These are phyloP conservation scores for Macrophomina phaseolina DNA, from an alignment of 2,329 filamentous ascomycete species.

Conservation along the genomic window DNA sequence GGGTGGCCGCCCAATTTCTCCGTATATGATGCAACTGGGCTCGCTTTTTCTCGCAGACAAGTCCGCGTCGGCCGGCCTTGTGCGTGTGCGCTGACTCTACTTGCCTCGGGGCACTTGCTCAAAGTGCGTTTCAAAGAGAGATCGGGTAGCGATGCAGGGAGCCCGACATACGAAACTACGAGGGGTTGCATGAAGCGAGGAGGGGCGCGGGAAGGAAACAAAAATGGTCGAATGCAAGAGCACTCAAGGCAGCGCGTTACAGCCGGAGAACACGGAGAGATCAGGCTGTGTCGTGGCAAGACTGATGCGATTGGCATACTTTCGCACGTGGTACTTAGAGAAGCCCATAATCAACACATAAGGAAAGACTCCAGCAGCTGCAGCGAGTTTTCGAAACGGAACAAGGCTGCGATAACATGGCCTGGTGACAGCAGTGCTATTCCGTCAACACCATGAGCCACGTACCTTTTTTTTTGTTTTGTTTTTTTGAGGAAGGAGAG, in stretches of 20 bases:
- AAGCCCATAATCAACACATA: not conserved
- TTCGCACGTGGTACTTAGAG: not conserved
- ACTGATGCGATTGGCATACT: not conserved
- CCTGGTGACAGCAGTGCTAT: not conserved
- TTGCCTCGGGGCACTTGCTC: not conserved
- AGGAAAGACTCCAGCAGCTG: not conserved
- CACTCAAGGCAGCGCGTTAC: not conserved
- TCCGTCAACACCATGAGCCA: slow-evolving; percentile 12
- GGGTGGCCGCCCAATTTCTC: not conserved
- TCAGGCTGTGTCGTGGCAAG: not conserved
- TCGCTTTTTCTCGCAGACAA: slow-evolving; percentile 1
- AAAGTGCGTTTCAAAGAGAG: not conserved
- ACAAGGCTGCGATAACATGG: not conserved
- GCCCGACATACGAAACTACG: not conserved
- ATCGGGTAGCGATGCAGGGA: slow-evolving; percentile 25
- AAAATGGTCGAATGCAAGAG: not conserved
- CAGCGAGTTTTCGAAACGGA: not conserved
- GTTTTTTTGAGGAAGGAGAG: too few species aligned
- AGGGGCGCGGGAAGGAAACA: not conserved
- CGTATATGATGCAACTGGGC: not conserved
- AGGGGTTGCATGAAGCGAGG: slow-evolving; percentile 19
- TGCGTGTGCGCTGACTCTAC: slow-evolving; percentile 10
- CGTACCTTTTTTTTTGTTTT: not conserved
- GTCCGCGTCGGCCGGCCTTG: not conserved
- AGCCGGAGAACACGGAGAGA: not conserved